Percentiles rank a stretch among this genome's conserved stretches.
These are phyloP conservation scores for Leccinellum luteum DNA, from an alignment of 768 basidiomycete species.

Conservation along the genomic window DNA sequence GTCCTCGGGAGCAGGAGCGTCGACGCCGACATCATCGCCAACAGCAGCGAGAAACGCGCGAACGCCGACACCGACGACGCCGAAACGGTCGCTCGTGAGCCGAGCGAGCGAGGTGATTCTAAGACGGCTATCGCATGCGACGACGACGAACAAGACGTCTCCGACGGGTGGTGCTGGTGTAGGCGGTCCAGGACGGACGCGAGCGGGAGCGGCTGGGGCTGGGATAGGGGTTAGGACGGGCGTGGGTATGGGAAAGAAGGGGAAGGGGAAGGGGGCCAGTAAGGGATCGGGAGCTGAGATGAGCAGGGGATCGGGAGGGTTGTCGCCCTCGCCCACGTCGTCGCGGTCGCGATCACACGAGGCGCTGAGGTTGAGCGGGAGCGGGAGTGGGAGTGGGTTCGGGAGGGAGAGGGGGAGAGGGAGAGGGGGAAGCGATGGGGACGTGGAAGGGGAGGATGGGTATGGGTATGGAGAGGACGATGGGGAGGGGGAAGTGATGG, in stretches of 20 bases:
- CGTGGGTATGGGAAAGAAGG: too few relatives aligned
- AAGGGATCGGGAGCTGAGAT: too few relatives aligned
- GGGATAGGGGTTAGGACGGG: too few relatives aligned
- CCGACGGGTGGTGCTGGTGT: not conserved
- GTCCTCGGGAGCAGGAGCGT: too few relatives aligned
- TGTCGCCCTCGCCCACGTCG: not conserved
- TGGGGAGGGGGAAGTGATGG: slow-evolving; percentile 17
- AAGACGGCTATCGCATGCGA: slow-evolving; percentile 23
- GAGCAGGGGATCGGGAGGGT: not conserved
- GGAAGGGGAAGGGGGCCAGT: too few relatives aligned
- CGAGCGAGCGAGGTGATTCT: slow-evolving; percentile 29
- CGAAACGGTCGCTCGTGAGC: slow-evolving; percentile 21
- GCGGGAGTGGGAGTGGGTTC: too few relatives aligned
- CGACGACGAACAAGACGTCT: slow-evolving; percentile 1
- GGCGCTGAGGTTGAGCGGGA: not conserved
- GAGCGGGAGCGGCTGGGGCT: too few relatives aligned
- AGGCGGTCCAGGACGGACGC: not conserved
- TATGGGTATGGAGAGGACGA: not conserved
- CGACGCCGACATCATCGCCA: not conserved
- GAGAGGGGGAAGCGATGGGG: not conserved
- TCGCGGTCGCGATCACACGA: slow-evolving; percentile 6
- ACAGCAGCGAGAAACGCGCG: not conserved
- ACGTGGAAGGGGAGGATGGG: not conserved
- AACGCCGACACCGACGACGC: not conserved
- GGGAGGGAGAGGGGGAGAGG: slow-evolving; percentile 3